Evolutionary conservation across 257 asterid species (phyloP).

Genomic region (Pogostemon cablin): DNA sequence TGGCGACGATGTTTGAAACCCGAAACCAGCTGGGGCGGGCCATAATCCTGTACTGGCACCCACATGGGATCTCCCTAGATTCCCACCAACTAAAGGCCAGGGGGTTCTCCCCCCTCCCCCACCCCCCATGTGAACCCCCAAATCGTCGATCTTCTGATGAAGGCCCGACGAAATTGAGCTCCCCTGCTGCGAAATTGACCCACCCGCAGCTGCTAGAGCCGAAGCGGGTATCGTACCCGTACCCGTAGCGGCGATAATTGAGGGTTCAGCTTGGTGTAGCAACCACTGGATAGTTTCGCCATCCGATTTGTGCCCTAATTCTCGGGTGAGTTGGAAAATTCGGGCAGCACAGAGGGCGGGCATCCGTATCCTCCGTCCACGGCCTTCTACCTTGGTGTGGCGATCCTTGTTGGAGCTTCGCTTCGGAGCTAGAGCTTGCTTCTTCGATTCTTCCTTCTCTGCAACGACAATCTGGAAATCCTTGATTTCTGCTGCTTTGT

Average conservation of each 20-base stretch:
- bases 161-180: constrained; percentile 51
- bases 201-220: constrained; percentile 56
- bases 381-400: constrained; percentile 78
- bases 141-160: constrained; percentile 52
- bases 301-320: constrained; percentile 81
- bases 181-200: constrained; percentile 49
- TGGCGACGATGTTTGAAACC: constrained; percentile 46
- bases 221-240: constrained; percentile 79
- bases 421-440: constrained; percentile 57
- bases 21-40: constrained; percentile 54
- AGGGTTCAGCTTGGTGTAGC: constrained; percentile 71
- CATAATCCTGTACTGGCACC: constrained; percentile 46
- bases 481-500: constrained; percentile 41
- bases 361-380: constrained; percentile 81
- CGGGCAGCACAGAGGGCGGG: constrained; percentile 83
- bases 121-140: constrained; percentile 39
- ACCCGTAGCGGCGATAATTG: constrained; percentile 78
- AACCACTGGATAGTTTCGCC: constrained; percentile 85
- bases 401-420: constrained; percentile 72
- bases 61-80: constrained; percentile 55
- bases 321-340: constrained; percentile 72
- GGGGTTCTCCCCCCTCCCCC: constrained; percentile 45
- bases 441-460: constrained; percentile 53
- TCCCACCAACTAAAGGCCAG: constrained; percentile 58
- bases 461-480: constrained; percentile 48